A percentile compares a stretch with the other conserved stretches of the same genome.
Evolutionary conservation across 768 basidiomycete species (phyloP).

Genomic region (Pulveroboletus sp.): DNA sequence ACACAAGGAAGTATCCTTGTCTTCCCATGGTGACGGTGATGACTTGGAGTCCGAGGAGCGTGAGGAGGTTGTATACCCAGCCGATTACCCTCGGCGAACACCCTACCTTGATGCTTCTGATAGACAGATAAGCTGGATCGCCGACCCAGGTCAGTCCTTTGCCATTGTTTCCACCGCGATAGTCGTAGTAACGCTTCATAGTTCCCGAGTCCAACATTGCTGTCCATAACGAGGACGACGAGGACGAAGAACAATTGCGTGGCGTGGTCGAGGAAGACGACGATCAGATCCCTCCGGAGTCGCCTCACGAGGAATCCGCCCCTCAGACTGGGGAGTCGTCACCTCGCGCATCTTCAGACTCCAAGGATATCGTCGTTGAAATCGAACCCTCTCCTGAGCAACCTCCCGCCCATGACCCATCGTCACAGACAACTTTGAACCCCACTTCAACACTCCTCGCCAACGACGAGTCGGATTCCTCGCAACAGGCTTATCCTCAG

Average conservation of each 20-base stretch:
- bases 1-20: conserved; percentile 55
- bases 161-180: conserved; percentile 4
- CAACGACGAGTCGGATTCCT: conserved; percentile 50
- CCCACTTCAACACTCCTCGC: conserved; percentile 37
- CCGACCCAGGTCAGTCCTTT: conserved; percentile 57
- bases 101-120: conserved; percentile 49
- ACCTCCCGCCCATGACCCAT: conserved; percentile 41
- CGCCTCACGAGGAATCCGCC: conserved; percentile 45
- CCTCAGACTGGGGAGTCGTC: conserved; percentile 52
- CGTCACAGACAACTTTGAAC: conserved; percentile 46
- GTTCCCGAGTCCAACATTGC: conserved; percentile 66
- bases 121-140: conserved; percentile 75
- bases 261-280: conserved; percentile 42
- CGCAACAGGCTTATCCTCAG: conserved; percentile 51
- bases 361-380: conserved; percentile 63
- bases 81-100: conserved; percentile 51
- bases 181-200: conserved; percentile 21
- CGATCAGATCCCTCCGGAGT: conserved; percentile 50
- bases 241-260: conserved; percentile 40
- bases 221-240: conserved; percentile 51
- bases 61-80: conserved; percentile 63
- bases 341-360: conserved; percentile 54
- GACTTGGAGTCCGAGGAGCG: conserved; percentile 34
- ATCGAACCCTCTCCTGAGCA: conserved; percentile 58
- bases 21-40: conserved; percentile 56